These are phyloP conservation scores for Gleditsia sinensis DNA, from an alignment of 306 rosid species.

Conservation along the genomic window DNA sequence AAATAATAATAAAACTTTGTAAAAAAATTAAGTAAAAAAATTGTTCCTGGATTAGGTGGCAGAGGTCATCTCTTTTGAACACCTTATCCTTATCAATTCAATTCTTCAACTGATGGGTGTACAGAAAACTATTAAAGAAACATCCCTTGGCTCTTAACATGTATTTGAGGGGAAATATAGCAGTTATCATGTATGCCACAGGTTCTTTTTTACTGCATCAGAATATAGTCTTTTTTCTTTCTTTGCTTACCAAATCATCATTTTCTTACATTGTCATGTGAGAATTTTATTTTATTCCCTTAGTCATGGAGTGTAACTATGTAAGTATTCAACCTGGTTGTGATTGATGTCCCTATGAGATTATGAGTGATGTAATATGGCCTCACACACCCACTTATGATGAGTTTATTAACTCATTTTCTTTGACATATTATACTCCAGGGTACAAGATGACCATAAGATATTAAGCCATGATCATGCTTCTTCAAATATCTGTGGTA, in stretches of 20 bases:
- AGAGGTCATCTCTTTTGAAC: background rate
- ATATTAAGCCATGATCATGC: constrained; percentile 6
- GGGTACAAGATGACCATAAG: constrained; percentile 29
- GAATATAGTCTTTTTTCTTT: background rate
- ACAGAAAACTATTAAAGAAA: too few species aligned
- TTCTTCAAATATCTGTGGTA: background rate
- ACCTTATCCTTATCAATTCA: background rate
- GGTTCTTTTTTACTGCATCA: background rate
- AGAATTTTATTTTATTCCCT: background rate
- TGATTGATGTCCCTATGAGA: background rate
- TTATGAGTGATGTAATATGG: background rate
- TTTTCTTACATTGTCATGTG: background rate
- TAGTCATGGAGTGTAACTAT: background rate
- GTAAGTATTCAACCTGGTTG: background rate
- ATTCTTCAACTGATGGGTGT: background rate
- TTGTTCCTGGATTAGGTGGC: constrained; percentile 31
- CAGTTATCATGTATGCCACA: background rate
- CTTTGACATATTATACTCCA: constrained; percentile 7
- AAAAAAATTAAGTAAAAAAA: background rate
- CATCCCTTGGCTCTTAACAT: background rate
- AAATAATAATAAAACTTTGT: too few species aligned
- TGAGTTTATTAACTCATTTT: background rate
- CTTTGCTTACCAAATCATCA: background rate
- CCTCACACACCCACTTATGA: background rate
- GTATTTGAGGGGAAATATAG: background rate